Evolutionary conservation across 768 basidiomycete species (phyloP), one percentile per base, ranked within the genome.

Genomic region (Lanmaoa rubissima): DNA sequence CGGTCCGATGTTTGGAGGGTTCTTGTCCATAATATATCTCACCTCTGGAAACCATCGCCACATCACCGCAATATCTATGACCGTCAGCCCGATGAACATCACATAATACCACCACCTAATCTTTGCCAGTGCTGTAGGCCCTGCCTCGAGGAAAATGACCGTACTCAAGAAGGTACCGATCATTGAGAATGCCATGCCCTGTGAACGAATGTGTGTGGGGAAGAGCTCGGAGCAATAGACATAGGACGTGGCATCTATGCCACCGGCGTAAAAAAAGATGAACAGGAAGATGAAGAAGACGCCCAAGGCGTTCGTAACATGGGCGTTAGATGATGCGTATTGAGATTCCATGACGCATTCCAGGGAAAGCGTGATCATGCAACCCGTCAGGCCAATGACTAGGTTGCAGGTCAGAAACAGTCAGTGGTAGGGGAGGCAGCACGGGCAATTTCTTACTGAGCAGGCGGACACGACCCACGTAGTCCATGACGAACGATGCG

Each of bases 181-280:
- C 51, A 35, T 53, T 1, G 48, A 53, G 35, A 53, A 51, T n/a
- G 48, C 48, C 45, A 50, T 53, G 46, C 46, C 13, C 13, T 49
- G 24, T 19, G 50, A 51, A 35, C 32, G 54, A 5, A 44, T 32
- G 31, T 45, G 42, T 19, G 31, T 38, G 6, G 42, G 35, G 32
- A 55, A 55, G 26, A 54, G 54, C 19, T 55, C 52, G 17, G 54
- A 55, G 35, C 28, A 36, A 43, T 55, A 36, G 16, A 55, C 41
- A 21, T 43, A 43, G 34, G 51, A 54, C 19, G 40, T 55, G 28
- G 35, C 26, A 5, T 55, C 51, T 21, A 38, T 54, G n/a, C 40
- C 52, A 16, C 34, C 40, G 11, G 34, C 52, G 11, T 55, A 31
- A 17, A 53, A 53, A 35, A 26, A 28, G 38, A 51, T 26, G 35